Conservation (phyloP, 23 red algal genomes). For the Porphyridium purpureum region DNA sequence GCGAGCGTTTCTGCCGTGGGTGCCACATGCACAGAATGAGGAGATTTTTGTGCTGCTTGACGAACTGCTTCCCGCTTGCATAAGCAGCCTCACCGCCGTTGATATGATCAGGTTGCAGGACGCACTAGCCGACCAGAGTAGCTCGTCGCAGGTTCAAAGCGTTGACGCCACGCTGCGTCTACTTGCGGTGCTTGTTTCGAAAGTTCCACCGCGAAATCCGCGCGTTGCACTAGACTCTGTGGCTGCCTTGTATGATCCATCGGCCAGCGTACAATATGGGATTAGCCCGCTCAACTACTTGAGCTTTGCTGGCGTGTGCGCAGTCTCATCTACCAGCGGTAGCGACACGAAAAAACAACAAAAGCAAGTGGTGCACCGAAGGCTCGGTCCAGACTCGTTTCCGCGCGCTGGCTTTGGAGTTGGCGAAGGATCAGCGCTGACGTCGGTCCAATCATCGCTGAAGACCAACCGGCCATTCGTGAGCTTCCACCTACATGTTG, state of each 20-base stretch:
- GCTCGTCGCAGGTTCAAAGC: conserved; percentile 1
- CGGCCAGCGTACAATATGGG: too few relatives aligned
- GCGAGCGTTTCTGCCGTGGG: conserved; percentile 38
- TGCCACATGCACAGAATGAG: conserved; percentile 24
- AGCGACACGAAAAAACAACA: too few relatives aligned
- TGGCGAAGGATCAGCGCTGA: not conserved
- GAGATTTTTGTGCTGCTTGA: conserved; percentile 52
- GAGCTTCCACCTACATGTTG: conserved; percentile 47
- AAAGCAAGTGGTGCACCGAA: too few relatives aligned
- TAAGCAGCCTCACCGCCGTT: conserved; percentile 26
- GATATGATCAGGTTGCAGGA: conserved; percentile 27
- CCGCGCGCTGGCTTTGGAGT: not conserved
- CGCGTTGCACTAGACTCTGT: too few relatives aligned
- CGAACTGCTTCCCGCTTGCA: conserved; percentile 18
- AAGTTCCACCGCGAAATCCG: too few relatives aligned
- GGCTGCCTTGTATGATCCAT: too few relatives aligned
- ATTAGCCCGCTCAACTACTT: too few relatives aligned
- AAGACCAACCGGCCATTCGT: not conserved
- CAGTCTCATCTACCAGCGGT: not conserved
- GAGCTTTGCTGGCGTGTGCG: not conserved
- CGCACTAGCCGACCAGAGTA: conserved; percentile 43
- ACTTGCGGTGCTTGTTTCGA: conserved; percentile 6
- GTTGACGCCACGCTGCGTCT: conserved; percentile 20
- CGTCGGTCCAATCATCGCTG: not conserved
- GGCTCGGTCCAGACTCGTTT: not conserved